Conservation (phyloP, 176 grass and related monocot species). For the Triticum timopheevii region DNA sequence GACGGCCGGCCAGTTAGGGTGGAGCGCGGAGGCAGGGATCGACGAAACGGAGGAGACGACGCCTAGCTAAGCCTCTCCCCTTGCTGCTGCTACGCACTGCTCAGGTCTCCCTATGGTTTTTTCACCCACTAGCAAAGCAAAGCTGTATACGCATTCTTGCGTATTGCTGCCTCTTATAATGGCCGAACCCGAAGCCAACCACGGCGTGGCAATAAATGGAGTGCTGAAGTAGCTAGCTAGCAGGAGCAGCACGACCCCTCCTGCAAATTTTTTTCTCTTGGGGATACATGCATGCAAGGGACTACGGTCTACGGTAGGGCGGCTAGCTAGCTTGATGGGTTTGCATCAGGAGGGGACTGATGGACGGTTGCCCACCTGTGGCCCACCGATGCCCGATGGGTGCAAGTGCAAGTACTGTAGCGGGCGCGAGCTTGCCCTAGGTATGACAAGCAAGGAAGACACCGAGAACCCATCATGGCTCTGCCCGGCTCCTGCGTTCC, state of each 20-base stretch:
- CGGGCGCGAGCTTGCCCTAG: not conserved
- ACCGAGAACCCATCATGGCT: constrained; percentile 13
- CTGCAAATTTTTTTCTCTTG: not conserved
- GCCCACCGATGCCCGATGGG: constrained; percentile 9
- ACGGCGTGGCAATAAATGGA: constrained; percentile 27
- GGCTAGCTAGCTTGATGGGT: not conserved
- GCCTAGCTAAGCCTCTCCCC: not conserved
- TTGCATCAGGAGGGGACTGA: constrained; percentile 32
- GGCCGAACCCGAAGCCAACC: constrained; percentile 37
- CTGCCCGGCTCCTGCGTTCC: not conserved
- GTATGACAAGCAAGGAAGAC: constrained; percentile 11
- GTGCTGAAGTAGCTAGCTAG: not conserved
- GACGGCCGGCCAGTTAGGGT: not conserved
- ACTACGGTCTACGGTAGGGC: not conserved
- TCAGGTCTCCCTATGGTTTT: constrained; percentile 9
- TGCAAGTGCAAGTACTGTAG: constrained; percentile 8
- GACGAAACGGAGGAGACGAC: not conserved
- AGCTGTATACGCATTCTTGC: constrained; percentile 4
- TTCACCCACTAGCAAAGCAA: not conserved
- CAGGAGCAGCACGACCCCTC: not conserved
- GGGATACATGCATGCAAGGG: constrained; percentile 30
- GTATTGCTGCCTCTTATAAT: constrained; percentile 48
- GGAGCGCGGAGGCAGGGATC: not conserved
- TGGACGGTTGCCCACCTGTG: not conserved
- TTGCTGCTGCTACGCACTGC: not conserved